Percentiles rank a stretch among this genome's conserved stretches.
phyloP scores from a whole-genome alignment of 2,329 filamentous ascomycete species.

The Hypoxylon sp. region DNA sequence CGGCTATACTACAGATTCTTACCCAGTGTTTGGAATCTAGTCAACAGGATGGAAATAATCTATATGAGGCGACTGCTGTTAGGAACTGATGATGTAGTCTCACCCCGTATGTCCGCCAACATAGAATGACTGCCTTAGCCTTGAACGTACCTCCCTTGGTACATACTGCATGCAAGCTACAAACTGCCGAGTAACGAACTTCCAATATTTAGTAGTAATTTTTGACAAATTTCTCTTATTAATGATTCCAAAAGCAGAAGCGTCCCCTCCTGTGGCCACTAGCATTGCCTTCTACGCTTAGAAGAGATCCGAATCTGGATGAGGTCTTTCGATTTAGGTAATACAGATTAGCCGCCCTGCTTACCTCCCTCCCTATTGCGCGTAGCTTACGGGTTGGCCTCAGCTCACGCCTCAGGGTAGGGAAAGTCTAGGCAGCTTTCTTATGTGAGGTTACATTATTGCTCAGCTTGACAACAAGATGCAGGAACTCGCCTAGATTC shows the following conservation, averaged over 20 bases:
- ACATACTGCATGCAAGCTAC: neutral
- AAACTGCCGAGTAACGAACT: neutral
- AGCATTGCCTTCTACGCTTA: slow-evolving; percentile 12
- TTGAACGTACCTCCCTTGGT: neutral
- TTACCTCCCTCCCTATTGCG: slow-evolving; percentile 1
- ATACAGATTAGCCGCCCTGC: slow-evolving; percentile 11
- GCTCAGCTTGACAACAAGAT: slow-evolving; percentile 18
- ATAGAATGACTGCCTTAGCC: neutral
- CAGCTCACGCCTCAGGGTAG: slow-evolving; percentile 13
- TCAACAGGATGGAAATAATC: neutral
- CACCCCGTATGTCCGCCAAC: neutral
- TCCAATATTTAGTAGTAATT: neutral
- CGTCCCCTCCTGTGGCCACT: slow-evolving; percentile 4
- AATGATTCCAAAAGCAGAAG: neutral
- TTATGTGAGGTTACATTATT: slow-evolving; percentile 30
- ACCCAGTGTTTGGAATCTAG: neutral
- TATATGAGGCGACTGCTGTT: neutral
- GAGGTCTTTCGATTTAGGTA: slow-evolving; percentile 21
- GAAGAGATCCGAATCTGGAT: slow-evolving; percentile 12
- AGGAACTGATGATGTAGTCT: neutral
- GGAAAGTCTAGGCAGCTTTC: slow-evolving; percentile 1
- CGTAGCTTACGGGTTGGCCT: slow-evolving; percentile 8
- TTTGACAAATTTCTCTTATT: neutral
- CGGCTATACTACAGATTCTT: slow-evolving; percentile 4
- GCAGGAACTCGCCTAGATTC: slow-evolving; percentile 1